A percentile compares a stretch with the other conserved stretches of the same genome.
phyloP scores from a whole-genome alignment of 352 stramenopile species.

The Plasmopara halstedii region DNA sequence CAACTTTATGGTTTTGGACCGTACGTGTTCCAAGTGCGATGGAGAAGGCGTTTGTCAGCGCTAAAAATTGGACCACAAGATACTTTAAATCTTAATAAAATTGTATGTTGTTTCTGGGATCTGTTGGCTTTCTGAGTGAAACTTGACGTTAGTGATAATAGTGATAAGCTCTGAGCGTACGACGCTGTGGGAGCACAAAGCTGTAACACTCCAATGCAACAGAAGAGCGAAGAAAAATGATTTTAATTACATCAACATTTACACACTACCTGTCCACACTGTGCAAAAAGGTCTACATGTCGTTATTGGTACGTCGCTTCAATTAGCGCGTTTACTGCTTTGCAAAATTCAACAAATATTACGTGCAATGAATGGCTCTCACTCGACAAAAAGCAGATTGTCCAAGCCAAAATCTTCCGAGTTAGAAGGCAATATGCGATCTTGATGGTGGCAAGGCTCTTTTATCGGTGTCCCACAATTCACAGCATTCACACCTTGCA shows the following conservation, averaged over 20 bases:
- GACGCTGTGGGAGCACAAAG: no score
- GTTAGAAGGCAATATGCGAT: conserved; percentile 31
- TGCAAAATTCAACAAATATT: not conserved
- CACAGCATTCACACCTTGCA: conserved; percentile 8
- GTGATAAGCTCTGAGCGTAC: no score
- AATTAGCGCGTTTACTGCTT: conserved; percentile 1
- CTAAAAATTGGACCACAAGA: no score
- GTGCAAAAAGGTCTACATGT: conserved; percentile 10
- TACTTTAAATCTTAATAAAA: no score
- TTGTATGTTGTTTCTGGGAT: no score
- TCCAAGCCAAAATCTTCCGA: conserved; percentile 61
- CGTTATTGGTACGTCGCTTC: conserved; percentile 10
- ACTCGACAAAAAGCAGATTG: conserved; percentile 62
- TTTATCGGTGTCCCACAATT: conserved; percentile 16
- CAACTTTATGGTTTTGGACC: conserved; percentile 45
- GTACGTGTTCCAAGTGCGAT: conserved; percentile 42
- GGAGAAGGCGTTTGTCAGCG: conserved; percentile 59
- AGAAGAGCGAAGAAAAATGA: conserved; percentile 10
- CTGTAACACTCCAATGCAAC: not conserved
- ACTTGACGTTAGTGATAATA: no score
- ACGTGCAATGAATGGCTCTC: conserved; percentile 4
- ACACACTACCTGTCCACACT: conserved; percentile 24
- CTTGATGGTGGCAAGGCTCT: conserved; percentile 31
- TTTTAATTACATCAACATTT: conserved; percentile 2
- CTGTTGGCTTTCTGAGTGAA: no score